A percentile compares a stretch with the other conserved stretches of the same genome.
Conservation (phyloP, 371 early-diverging fungal species). For the Mortierella sp. region DNA sequence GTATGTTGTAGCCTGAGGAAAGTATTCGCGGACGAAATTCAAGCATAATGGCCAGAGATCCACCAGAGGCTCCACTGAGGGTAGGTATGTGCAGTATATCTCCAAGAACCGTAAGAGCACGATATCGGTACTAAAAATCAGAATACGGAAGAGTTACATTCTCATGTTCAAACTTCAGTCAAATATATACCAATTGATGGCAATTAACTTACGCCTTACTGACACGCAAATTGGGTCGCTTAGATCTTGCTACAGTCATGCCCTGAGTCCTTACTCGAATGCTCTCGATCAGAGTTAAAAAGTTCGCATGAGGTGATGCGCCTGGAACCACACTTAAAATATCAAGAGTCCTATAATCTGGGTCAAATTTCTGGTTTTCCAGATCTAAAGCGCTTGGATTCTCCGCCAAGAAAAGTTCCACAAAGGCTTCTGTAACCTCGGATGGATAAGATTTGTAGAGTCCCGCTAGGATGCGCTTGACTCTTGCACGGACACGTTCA, state of each 20-base stretch:
- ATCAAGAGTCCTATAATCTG: constrained; percentile 61
- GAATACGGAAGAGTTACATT: no score
- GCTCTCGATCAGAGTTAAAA: constrained; percentile 67
- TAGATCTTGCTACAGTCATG: constrained; percentile 51
- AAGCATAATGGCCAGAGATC: constrained; percentile 77
- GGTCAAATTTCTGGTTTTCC: constrained; percentile 31
- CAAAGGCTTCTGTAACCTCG: constrained; percentile 74
- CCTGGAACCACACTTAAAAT: constrained; percentile 66
- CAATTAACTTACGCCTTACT: constrained; percentile 66
- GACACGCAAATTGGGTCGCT: constrained; percentile 59
- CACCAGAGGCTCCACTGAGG: constrained; percentile 62
- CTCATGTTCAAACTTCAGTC: not conserved
- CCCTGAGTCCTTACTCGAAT: constrained; percentile 68
- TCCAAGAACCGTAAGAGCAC: constrained; percentile 72
- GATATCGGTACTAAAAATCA: constrained; percentile 65
- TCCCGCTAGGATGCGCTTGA: constrained; percentile 69
- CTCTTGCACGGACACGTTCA: constrained; percentile 63
- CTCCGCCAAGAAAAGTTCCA: constrained; percentile 71
- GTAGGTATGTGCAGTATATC: constrained; percentile 65
- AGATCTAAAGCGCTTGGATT: constrained; percentile 62
- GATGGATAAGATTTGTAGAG: constrained; percentile 68
- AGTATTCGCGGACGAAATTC: constrained; percentile 75
- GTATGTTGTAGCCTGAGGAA: constrained; percentile 71
- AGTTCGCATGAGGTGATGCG: constrained; percentile 66
- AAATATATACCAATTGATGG: not conserved